These are phyloP conservation scores for Silene vulgaris DNA, from an alignment of 179 eudicot genomes.

Conservation along the genomic window DNA sequence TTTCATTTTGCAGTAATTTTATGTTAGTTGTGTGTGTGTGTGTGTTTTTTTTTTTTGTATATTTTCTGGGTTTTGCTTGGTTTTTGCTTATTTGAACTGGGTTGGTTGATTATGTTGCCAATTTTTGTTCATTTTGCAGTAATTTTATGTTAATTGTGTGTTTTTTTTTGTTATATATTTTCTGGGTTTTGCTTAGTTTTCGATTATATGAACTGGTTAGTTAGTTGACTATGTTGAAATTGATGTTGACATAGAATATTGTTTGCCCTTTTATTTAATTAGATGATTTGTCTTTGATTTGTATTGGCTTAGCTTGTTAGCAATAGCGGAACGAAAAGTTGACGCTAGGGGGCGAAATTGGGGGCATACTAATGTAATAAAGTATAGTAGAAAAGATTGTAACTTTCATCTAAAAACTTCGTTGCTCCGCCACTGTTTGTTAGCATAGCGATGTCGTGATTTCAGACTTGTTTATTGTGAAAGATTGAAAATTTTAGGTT, in stretches of 20 bases:
- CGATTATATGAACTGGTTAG: constrained; percentile 6
- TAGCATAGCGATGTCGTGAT: constrained; percentile 8
- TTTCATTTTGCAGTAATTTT: background rate
- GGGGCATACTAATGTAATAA: too few relatives aligned
- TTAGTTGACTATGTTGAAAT: constrained; percentile 3
- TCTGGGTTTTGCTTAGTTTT: constrained; percentile 21
- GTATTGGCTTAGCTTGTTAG: background rate
- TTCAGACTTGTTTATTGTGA: constrained; percentile 1
- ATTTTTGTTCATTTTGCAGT: background rate
- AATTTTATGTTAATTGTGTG: background rate
- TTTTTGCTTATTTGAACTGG: constrained; percentile 4
- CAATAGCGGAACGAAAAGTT: too few relatives aligned
- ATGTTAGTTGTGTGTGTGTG: too few relatives aligned
- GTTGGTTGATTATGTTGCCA: constrained; percentile 10
- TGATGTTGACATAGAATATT: background rate
- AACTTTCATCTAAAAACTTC: too few relatives aligned
- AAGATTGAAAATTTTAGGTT: constrained; percentile 3
- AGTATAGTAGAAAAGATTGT: too few relatives aligned
- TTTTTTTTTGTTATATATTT: background rate
- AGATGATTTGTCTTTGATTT: constrained; percentile 1
- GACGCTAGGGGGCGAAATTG: too few relatives aligned
- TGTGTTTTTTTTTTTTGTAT: too few relatives aligned
- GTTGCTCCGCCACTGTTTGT: too few relatives aligned
- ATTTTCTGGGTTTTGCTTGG: constrained; percentile 22
- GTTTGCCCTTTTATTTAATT: constrained; percentile 9